A percentile compares a stretch with the other conserved stretches of the same genome.
phyloP scores from a whole-genome alignment of 2,329 filamentous ascomycete species.

The Aspergillus sojae region DNA sequence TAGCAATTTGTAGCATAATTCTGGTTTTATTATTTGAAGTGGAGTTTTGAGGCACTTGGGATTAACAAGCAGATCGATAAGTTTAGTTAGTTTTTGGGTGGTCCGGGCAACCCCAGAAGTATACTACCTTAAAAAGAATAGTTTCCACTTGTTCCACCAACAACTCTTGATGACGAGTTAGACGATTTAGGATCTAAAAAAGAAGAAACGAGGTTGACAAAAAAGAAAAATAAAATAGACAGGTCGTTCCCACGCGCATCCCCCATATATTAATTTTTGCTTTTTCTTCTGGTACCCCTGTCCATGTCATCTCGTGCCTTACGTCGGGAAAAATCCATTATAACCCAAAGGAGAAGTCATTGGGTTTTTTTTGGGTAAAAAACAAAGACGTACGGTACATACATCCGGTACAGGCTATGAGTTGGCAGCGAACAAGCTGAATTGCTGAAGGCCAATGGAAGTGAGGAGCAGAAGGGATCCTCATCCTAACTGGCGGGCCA shows the following conservation, averaged over 20 bases:
- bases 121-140: background rate
- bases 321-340: background rate
- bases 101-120: conserved; percentile 25
- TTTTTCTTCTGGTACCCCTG: background rate
- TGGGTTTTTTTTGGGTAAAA: background rate
- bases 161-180: background rate
- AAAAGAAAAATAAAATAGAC: background rate
- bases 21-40: conserved; percentile 17
- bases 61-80: conserved; percentile 5
- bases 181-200: background rate
- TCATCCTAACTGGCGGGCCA: background rate
- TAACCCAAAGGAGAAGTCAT: background rate
- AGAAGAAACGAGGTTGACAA: background rate
- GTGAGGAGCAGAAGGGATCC: background rate
- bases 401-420: background rate
- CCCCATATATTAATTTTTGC: background rate
- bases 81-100: conserved; percentile 22
- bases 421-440: background rate
- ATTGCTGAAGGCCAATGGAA: background rate
- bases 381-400: background rate
- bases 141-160: background rate
- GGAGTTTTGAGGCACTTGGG: conserved; percentile 10
- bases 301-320: background rate
- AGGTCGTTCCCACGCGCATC: background rate
- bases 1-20: conserved; percentile 2